Evolutionary conservation across 345 rosid genomes (phyloP), one percentile per base, ranked within the genome.

Genomic region (Salix koriyanagi): DNA sequence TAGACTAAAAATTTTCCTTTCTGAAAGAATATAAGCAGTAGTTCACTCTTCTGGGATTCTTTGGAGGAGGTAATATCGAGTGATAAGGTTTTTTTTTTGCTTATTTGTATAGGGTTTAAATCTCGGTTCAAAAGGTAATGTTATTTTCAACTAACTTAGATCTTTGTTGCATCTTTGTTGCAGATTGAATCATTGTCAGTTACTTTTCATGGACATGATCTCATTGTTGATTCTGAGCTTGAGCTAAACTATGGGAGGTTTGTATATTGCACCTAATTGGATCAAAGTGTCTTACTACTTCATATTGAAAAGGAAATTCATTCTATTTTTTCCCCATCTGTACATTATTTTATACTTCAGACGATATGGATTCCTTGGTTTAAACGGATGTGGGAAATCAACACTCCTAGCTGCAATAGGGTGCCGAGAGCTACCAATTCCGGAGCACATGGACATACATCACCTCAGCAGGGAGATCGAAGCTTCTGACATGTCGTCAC

Each of bases 191-290:
- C 99, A 25, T 74, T 96, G 58, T 94, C 99, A 48, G 94, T 96
- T 26, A 96, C 99, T 61, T 96, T 96, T 72, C 99, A 96, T 60
- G 99, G 99, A 44, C 91, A 96, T 69, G 98, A 96, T 74, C 97
- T 96, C 64, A 90, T 96, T 60, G 96, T 96, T 67, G 99, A 96
- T 85, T 86, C 99, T 32, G 85, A 84, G 76, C 83, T 96, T 88
- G 99, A 94, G 90, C 98, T 96, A 76, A 96, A 96, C 75, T 96
- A 96, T 83, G 99, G 99, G 67, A 91, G 96, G 93, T 89, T 78
- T 48, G 87, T 84, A 67, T 65, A 69, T 13, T 44, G 13, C 34
- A 67, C 65, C 36, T n/a, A 39, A n/a, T 19, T 68, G 46, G 23
- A 12, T 67, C 26, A 34, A 34, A 39, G n/a, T 58, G 21, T 26